These are phyloP conservation scores for Nicotiana otophora DNA, from an alignment of 257 asterid species.

Conservation along the genomic window DNA sequence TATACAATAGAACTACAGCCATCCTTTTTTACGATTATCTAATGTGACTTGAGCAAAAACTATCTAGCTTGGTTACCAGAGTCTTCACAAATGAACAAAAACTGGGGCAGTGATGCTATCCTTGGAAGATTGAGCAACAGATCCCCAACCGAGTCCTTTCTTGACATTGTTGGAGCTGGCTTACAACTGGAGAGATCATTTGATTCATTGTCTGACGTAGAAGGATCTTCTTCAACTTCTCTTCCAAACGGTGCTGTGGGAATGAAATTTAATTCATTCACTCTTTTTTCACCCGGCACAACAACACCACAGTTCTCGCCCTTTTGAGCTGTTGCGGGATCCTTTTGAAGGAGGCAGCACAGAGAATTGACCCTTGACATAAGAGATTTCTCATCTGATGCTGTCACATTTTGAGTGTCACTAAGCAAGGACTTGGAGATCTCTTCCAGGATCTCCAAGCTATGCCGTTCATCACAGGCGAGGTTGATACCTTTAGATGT, in stretches of 20 bases:
- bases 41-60: background rate
- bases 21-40: background rate
- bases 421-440: conserved; percentile 63
- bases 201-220: conserved; percentile 4
- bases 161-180: conserved; percentile 47
- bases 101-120: conserved; percentile 91
- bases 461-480: conserved; percentile 62
- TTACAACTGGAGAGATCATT: conserved; percentile 23
- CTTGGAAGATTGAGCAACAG: conserved; percentile 75
- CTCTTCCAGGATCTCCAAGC: conserved; percentile 66
- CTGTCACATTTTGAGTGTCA: conserved; percentile 48
- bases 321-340: conserved; percentile 31
- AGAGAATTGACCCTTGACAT: conserved; percentile 89
- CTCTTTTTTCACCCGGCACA: conserved; percentile 23
- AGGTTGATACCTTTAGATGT: conserved; percentile 42
- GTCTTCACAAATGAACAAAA: conserved; percentile 66
- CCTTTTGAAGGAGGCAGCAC: conserved; percentile 92
- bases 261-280: conserved; percentile 8
- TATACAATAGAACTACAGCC: conserved; percentile 14
- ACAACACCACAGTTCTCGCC: conserved; percentile 24
- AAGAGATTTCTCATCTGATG: conserved; percentile 70
- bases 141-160: conserved; percentile 89
- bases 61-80: conserved; percentile 60
- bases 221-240: conserved; percentile 6
- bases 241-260: conserved; percentile 11